Evolutionary conservation across 2,329 filamentous ascomycete genomes (phyloP), one percentile per base, ranked within the genome.

Genomic region (Allantophomopsis lycopodina): DNA sequence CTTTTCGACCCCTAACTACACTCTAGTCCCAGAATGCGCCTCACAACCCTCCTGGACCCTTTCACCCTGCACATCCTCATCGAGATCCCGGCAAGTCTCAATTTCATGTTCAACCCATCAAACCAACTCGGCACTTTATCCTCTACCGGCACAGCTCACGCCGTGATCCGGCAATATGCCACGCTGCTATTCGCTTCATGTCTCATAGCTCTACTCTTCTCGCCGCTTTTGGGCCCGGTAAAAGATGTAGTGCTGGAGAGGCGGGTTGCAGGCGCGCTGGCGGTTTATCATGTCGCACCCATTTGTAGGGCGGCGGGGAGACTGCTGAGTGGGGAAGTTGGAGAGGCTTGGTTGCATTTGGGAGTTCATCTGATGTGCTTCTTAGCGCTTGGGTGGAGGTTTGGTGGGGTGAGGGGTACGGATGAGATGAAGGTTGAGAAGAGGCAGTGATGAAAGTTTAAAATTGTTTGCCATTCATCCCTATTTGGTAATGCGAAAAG

Each of bases 161-260:
- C 46, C 48, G 38, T 40, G 5, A 50, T 57, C 18, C 46, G 52
- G 21, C 55, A 57, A 43, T 56, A 54, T 43, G 53, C 53, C 18
- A 37, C 53, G 18, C 44, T 55, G 10, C 41, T 56, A n/a, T 21
- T 53, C 4, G 36, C 40, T 15, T 47, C 50, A 10, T 47, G 48
- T 36, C 37, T 54, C 28, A 46, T 57, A 28, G 51, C 54, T 12
- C 20, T 43, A 13, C 41, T 43, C n/a, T 53, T 53, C 34, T 37
- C 46, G 23, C 14, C 38, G 14, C 38, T 44, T 4, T n/a, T 34
- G 20, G 43, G 45, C 4, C 39, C 40, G 1, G 42, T 44, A 21
- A 38, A 40, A 32, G 36, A 42, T 37, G 23, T 12, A 8, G 5
- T 5, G 23, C 23, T 28, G 8, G 23, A 28, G 23, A 28, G 11